phyloP scores from a whole-genome alignment of 1,284 basidiomycete species.

The Rhizoctonia solani region DNA sequence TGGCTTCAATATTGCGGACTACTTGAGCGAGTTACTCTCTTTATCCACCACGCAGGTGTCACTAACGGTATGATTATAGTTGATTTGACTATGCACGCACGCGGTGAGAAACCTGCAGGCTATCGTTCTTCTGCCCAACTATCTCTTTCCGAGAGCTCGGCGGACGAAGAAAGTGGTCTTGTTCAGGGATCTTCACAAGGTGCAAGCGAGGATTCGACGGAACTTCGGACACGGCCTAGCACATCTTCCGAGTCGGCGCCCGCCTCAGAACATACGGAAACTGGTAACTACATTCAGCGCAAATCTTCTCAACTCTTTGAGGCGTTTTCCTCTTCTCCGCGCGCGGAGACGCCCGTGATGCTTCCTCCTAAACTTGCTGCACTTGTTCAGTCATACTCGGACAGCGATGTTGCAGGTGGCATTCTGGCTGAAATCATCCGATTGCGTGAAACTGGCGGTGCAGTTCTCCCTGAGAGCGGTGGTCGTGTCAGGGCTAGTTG shows the following conservation, averaged over 20 bases:
- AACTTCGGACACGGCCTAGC: constrained; percentile 54
- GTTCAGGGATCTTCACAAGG: constrained; percentile 49
- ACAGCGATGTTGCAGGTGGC: constrained; percentile 66
- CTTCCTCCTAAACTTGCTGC: constrained; percentile 69
- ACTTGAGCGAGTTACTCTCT: constrained; percentile 66
- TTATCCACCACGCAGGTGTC: background rate
- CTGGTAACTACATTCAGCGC: constrained; percentile 61
- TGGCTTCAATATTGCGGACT: constrained; percentile 98
- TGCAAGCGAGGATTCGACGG: constrained; percentile 50
- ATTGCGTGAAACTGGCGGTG: constrained; percentile 42
- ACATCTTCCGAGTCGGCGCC: constrained; percentile 50
- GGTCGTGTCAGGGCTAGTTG: constrained; percentile 84
- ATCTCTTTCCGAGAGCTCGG: constrained; percentile 36
- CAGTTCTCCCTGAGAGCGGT: constrained; percentile 53
- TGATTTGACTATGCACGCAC: constrained; percentile 82
- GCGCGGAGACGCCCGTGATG: constrained; percentile 45
- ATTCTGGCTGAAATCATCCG: constrained; percentile 69
- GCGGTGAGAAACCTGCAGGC: constrained; percentile 46
- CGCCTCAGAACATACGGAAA: constrained; percentile 42
- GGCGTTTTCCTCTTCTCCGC: constrained; percentile 57
- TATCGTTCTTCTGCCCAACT: constrained; percentile 1
- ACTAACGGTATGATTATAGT: constrained; percentile 51
- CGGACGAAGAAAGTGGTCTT: constrained; percentile 60
- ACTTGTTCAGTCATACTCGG: constrained; percentile 74
- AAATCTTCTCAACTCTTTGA: constrained; percentile 81